phyloP scores from a whole-genome alignment of 768 basidiomycete species.

The Kwoniella europaea region DNA sequence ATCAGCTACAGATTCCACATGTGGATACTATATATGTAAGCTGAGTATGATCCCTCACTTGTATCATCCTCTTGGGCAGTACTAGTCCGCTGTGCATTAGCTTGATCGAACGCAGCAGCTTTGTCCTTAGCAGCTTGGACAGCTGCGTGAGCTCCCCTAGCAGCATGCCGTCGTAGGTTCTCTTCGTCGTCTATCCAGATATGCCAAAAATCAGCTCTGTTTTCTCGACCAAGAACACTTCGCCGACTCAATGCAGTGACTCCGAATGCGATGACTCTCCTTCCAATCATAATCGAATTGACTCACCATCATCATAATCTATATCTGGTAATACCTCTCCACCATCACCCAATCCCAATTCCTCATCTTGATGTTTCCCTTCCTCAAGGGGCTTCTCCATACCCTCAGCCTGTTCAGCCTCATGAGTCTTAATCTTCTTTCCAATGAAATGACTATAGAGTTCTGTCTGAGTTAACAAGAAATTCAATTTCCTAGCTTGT shows the following conservation, averaged over 20 bases:
- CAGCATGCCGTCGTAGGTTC: slow-evolving; percentile 82
- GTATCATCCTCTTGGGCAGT: slow-evolving; percentile 65
- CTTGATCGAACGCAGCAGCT: slow-evolving; percentile 82
- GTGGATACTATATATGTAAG: not conserved
- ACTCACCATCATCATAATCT: slow-evolving; percentile 86
- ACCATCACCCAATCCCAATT: slow-evolving; percentile 63
- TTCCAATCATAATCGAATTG: too few species aligned
- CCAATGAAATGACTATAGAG: slow-evolving; percentile 99
- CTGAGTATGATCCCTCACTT: slow-evolving; percentile 39
- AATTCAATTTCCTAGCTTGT: slow-evolving; percentile 94
- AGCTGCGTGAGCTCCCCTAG: slow-evolving; percentile 86
- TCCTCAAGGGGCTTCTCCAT: slow-evolving; percentile 36
- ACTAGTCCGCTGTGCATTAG: slow-evolving; percentile 74
- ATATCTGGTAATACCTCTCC: slow-evolving; percentile 71
- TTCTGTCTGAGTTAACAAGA: slow-evolving; percentile 97
- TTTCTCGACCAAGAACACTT: too few species aligned
- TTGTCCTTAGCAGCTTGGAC: slow-evolving; percentile 75
- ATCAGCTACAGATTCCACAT: not conserved
- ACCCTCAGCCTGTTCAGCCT: slow-evolving; percentile 57
- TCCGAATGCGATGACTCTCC: too few species aligned
- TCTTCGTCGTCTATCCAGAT: slow-evolving; percentile 74
- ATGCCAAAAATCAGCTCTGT: too few species aligned
- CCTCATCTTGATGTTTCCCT: slow-evolving; percentile 34
- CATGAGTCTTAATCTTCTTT: slow-evolving; percentile 70
- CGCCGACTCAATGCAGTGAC: too few species aligned